phyloP scores from a whole-genome alignment of 1,284 basidiomycete species.

The Phaffia rhodozyma region DNA sequence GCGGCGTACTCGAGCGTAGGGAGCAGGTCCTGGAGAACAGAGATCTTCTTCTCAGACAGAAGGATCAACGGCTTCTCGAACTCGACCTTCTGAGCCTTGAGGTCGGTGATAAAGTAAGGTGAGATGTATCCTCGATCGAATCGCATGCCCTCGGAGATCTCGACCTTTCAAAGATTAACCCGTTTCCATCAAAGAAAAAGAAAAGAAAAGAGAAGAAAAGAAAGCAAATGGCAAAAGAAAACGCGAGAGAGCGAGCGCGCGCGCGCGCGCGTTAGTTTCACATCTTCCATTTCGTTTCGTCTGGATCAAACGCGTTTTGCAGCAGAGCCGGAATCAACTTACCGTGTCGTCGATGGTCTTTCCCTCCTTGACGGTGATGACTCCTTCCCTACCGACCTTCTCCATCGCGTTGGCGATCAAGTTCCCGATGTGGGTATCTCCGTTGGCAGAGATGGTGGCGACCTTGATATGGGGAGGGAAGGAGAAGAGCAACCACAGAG shows the following conservation, averaged over 20 bases:
- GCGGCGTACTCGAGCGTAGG: slow-evolving; percentile 87
- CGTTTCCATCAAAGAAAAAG: neutral
- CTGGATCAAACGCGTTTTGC: too few species aligned
- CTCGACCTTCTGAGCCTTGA: slow-evolving; percentile 92
- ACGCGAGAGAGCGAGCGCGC: neutral
- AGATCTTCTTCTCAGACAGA: slow-evolving; percentile 97
- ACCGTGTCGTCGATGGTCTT: slow-evolving; percentile 79
- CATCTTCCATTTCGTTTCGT: too few species aligned
- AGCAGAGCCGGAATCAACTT: neutral
- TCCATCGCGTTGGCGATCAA: slow-evolving; percentile 99
- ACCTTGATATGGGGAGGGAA: slow-evolving; percentile 39
- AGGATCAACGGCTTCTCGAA: slow-evolving; percentile 93
- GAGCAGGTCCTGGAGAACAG: slow-evolving; percentile 84
- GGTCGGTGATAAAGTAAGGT: slow-evolving; percentile 97
- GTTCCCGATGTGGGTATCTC: slow-evolving; percentile 83
- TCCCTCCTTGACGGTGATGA: slow-evolving; percentile 98
- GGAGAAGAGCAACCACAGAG: neutral
- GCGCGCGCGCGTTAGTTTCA: neutral
- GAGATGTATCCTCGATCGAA: slow-evolving; percentile 99
- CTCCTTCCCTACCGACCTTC: slow-evolving; percentile 98
- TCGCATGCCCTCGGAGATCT: slow-evolving; percentile 98
- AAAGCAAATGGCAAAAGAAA: neutral
- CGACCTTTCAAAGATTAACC: slow-evolving; percentile 50
- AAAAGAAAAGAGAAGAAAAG: neutral
- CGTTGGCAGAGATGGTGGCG: slow-evolving; percentile 97